Base-by-base conservation (phyloP, 1,139 yeast species). In the Candida sp. region DNA sequence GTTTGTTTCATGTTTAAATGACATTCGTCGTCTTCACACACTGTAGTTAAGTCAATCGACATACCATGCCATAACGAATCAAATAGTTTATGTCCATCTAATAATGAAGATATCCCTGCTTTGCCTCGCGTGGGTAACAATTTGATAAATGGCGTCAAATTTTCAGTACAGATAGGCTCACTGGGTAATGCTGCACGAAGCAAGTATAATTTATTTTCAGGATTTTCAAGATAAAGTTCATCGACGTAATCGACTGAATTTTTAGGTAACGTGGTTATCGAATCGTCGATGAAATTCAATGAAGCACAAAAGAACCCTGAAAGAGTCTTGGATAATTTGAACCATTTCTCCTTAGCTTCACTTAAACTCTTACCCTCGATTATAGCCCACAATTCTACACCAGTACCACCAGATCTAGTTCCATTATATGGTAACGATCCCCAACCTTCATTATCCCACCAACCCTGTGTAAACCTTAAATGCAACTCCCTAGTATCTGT, bases 241-340 rank as follows among this genome's bases (percentile, higher is more conserved):
- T 46, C 42, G 33, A 37, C 39, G 12, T 30, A 38, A 5, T 42
- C 39, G 33, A 56, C 53, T 3, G 60, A 45, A 46, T 59, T 55
- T 33, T 72, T 70, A 0, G 97, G 97, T 45, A 73, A 79, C 0
- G 96, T 84, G 0, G 98, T 90, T 41, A 80, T 82, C 2, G 90
- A 75, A 22, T 79, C 79, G 57, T 90, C 96, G 46, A 95, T 84
- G 60, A 87, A 89, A 60, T 93, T 91, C 44, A 95, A 73, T 4
- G 97, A 90, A 0, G 99, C 98, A 68, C 99, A 95, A 61, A 95
- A 93, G 54, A 90, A 75, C 1, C 99, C 99, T 1, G 97, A 87
- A 43, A 95, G 70, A 1, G 86, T 78, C 55, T 88, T 85, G 9
- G 88, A 82, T 36, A 95, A 69, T 41, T 73, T 70, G 48, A 69